Evolutionary conservation across 306 rosid genomes (phyloP).

Genomic region (Trifolium fragiferum): DNA sequence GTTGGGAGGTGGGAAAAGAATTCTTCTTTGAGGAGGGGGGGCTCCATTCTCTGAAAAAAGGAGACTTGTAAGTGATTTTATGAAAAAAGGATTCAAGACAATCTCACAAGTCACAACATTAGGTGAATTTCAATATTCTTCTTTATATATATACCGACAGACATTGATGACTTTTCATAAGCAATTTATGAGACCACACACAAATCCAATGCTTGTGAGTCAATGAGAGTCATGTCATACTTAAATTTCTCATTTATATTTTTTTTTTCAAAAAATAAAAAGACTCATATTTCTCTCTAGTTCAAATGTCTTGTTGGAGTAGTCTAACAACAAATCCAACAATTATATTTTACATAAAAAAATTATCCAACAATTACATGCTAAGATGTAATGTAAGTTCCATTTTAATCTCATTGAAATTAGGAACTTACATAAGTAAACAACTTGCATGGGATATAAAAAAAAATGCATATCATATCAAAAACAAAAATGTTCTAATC

Average conservation of each 20-base stretch:
- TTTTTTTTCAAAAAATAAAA: no score
- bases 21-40: slow-evolving; percentile 40
- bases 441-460: no score
- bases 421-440: no score
- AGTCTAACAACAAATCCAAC: no score
- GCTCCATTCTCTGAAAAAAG: slow-evolving; percentile 7
- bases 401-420: no score
- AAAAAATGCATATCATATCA: no score
- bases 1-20: no score
- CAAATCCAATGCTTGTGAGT: background rate
- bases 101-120: slow-evolving; percentile 19
- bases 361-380: no score
- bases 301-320: background rate
- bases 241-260: background rate
- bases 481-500: no score
- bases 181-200: slow-evolving; percentile 28
- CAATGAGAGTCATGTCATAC: background rate
- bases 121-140: slow-evolving; percentile 39
- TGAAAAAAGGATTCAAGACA: no score
- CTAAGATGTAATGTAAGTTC: no score
- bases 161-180: slow-evolving; percentile 30
- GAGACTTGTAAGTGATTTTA: background rate
- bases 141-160: slow-evolving; percentile 21
- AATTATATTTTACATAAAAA: no score
- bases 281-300: background rate